Evolutionary conservation across 345 rosid genomes (phyloP), one percentile per base, ranked within the genome.

Genomic region (Orychophragmus violaceus): DNA sequence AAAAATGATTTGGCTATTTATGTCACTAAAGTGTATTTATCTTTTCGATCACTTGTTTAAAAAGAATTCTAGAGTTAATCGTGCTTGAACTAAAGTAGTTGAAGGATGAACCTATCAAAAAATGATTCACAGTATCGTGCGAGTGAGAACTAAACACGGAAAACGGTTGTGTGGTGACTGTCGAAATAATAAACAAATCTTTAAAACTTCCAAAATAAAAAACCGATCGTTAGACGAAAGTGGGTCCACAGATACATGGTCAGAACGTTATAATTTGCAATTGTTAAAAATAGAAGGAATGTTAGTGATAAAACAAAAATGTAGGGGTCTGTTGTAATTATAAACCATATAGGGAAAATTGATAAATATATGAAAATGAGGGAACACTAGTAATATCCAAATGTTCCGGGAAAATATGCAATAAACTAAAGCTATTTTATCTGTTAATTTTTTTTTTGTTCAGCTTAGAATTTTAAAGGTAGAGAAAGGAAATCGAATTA

Each of bases 401-500:
- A 67, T 6, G 6, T 42, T 22, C 0, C 0, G 59, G 33, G 55
- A 6, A 18, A 32, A 25, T 5, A 33, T 7, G 48, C 8, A 45
- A 32, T 66, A 66, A 50, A 30, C 7, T 25, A 16, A 0, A 30
- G 2, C 13, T 32, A 3, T 29, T 32, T 32, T 17, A 24, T 13
- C 5, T 51, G 14, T 9, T 32, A 17, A 0, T 8, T 22, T 21
- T 3, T 8, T 10, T 4, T 10, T 12, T 6, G 13, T 25, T 24
- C 19, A 22, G n/a, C 21, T 14, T 29, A 21, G n/a, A n/a, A n/a
- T n/a, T n/a, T n/a, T 7, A 33, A 9, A 36, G 59, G 45, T 37
- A 8, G 60, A 60, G 67, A 41, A 61, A 52, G 42, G 68, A 37
- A 62, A 51, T 39, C 24, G 46, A 70, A 51, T 17, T 17, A 70